Percentiles rank a stretch among this genome's conserved stretches.
These are phyloP conservation scores for Bolboschoenoplectus hybrid DNA, from an alignment of 202 grass and related monocot genomes.

Conservation along the genomic window DNA sequence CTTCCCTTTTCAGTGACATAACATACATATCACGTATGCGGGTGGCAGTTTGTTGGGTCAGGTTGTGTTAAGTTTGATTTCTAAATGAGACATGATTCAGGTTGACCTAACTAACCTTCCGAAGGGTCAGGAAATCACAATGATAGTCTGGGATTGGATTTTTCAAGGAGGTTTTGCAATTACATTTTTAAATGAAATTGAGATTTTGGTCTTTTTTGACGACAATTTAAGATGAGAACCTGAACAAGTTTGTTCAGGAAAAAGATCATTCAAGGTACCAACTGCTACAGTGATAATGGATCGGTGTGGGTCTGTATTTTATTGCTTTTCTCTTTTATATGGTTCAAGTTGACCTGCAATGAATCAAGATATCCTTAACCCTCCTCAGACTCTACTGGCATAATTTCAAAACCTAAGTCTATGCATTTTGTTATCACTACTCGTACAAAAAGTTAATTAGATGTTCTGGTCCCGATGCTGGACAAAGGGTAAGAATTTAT, in stretches of 20 bases:
- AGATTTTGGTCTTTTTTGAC: not conserved
- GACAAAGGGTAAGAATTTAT: not conserved
- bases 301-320: not conserved
- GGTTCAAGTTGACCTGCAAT: constrained; percentile 8
- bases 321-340: not conserved
- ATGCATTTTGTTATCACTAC: constrained; percentile 23
- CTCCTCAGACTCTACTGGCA: not conserved
- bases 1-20: not conserved
- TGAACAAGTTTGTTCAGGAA: not conserved
- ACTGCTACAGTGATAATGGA: not conserved
- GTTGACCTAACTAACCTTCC: not conserved
- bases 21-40: not conserved
- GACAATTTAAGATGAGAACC: not conserved
- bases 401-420: not conserved
- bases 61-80: not conserved
- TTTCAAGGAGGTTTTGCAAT: not conserved
- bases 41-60: constrained; percentile 7
- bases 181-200: not conserved
- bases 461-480: not conserved
- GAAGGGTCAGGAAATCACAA: not conserved
- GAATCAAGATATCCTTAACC: not conserved
- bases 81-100: not conserved
- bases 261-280: not conserved
- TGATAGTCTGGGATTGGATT: not conserved
- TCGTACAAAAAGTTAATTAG: not conserved